A percentile compares a stretch with the other conserved stretches of the same genome.
Conservation (phyloP, 1,284 basidiomycete species). For the Amylostereum chailletii region DNA sequence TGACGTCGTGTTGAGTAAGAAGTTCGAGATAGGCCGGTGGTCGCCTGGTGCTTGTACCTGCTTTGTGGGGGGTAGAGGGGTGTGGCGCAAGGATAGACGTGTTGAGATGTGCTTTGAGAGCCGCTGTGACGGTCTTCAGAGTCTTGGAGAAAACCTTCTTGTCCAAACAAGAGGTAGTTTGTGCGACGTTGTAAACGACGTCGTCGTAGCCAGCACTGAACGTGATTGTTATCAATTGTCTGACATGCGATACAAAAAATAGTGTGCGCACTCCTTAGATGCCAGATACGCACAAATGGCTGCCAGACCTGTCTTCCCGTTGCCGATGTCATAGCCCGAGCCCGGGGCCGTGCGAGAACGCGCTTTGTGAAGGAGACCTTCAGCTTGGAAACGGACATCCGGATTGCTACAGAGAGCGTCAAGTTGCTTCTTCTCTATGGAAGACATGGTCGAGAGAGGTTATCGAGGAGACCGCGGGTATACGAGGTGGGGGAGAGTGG, state of each 20-base stretch:
- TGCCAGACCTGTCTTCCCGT: slow-evolving; percentile 20
- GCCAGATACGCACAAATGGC: slow-evolving; percentile 29
- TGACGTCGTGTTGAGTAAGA: slow-evolving; percentile 8
- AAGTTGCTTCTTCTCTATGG: too few species aligned
- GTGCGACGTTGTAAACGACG: slow-evolving; percentile 22
- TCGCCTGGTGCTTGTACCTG: background rate
- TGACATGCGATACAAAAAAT: background rate
- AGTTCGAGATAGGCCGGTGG: slow-evolving; percentile 1
- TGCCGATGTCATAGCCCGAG: slow-evolving; percentile 24
- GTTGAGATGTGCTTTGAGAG: slow-evolving; percentile 5
- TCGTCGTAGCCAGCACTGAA: slow-evolving; percentile 24
- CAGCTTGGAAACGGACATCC: slow-evolving; percentile 19
- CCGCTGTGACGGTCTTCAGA: slow-evolving; percentile 20
- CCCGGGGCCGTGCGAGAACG: slow-evolving; percentile 23
- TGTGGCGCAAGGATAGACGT: background rate
- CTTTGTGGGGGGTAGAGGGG: background rate
- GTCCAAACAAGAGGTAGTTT: slow-evolving; percentile 24
- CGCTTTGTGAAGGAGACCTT: slow-evolving; percentile 17
- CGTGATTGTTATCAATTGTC: background rate
- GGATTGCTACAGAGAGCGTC: slow-evolving; percentile 1
- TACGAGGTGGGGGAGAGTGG: too few species aligned
- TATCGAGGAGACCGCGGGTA: too few species aligned
- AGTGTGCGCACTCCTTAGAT: slow-evolving; percentile 21
- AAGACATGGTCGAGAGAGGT: too few species aligned
- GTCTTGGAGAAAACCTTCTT: slow-evolving; percentile 21